phyloP scores from a whole-genome alignment of 441 rosid genomes.

The Croton laevigatus region DNA sequence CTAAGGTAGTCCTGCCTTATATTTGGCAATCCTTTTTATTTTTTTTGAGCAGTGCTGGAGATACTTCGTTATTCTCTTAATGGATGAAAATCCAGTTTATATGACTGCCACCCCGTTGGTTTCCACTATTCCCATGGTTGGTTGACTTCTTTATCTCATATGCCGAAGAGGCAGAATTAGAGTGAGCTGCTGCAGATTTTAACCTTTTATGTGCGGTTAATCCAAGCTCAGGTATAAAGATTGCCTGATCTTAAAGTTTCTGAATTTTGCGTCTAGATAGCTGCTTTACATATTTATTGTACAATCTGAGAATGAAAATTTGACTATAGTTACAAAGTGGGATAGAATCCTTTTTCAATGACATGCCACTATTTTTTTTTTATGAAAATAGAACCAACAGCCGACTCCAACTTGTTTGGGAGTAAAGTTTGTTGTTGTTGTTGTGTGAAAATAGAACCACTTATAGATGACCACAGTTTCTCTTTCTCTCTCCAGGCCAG shows the following conservation, averaged over 20 bases:
- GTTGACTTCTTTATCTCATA: neutral
- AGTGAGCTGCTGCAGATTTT: neutral
- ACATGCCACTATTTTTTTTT: neutral
- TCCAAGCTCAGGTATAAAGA: neutral
- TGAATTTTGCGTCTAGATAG: neutral
- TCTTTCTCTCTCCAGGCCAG: neutral
- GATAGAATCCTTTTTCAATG: neutral
- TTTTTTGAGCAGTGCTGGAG: neutral
- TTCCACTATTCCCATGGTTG: neutral
- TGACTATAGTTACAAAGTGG: neutral
- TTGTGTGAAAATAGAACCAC: neutral
- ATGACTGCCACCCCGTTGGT: slow-evolving; percentile 2
- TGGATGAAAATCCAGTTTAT: neutral
- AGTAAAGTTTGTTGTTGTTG: too few species aligned
- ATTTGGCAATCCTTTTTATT: neutral
- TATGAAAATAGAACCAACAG: neutral
- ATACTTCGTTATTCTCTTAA: neutral
- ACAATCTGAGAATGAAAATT: neutral
- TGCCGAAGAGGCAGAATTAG: neutral
- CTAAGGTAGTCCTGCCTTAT: neutral
- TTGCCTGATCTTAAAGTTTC: neutral
- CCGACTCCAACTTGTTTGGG: too few species aligned
- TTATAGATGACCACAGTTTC: neutral
- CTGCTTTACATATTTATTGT: neutral
- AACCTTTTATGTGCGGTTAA: neutral